phyloP scores from a whole-genome alignment of 2,329 filamentous ascomycete species.

The Fusarium sp. region DNA sequence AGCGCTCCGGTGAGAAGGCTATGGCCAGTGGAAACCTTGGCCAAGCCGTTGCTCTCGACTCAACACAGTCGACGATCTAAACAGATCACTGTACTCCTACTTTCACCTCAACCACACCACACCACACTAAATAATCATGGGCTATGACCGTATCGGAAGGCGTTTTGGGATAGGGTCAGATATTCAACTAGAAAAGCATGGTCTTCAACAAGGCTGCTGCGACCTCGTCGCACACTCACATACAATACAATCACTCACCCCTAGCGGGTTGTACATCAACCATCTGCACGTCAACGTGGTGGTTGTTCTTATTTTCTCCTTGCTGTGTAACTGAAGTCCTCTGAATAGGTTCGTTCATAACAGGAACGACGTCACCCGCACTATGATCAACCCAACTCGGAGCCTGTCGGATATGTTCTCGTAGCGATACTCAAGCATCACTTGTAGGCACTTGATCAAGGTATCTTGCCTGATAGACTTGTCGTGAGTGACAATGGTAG shows the following conservation, averaged over 20 bases:
- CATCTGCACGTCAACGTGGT: neutral
- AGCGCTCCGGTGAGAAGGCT: conserved; percentile 67
- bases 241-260: conserved; percentile 23
- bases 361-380: neutral
- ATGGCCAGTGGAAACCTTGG: conserved; percentile 48
- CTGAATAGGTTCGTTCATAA: neutral
- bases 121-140: conserved; percentile 39
- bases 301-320: neutral
- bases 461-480: neutral
- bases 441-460: neutral
- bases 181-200: conserved; percentile 44
- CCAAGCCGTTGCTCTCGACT: conserved; percentile 54
- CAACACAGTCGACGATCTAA: conserved; percentile 38
- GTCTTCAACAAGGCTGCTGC: conserved; percentile 44
- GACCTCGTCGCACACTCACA: conserved; percentile 19
- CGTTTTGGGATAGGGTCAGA: conserved; percentile 39
- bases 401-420: neutral
- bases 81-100: conserved; percentile 4
- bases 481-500: neutral
- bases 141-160: conserved; percentile 40
- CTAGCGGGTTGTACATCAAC: conserved; percentile 11
- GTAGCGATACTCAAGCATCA: no score
- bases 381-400: neutral
- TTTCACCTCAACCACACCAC: conserved; percentile 21
- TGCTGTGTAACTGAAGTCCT: conserved; percentile 3